Evolutionary conservation across 2,329 filamentous ascomycete species (phyloP).

Genomic region (Ceratocystis albifundus): DNA sequence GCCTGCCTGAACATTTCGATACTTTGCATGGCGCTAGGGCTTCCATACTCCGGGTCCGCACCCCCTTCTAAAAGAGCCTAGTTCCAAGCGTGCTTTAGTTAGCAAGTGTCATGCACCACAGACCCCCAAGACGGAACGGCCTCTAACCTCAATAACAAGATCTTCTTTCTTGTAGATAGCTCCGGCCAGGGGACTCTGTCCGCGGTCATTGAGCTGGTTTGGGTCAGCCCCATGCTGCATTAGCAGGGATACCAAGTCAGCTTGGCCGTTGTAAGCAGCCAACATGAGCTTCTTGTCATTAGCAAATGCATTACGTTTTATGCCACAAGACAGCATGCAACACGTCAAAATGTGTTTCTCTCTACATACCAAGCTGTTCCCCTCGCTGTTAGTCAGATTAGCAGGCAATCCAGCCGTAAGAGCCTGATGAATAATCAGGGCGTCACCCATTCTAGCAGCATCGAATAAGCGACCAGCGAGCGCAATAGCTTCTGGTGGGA

Average conservation of each 20-base stretch:
- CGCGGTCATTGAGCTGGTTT: conserved; percentile 55
- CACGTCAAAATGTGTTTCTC: neutral
- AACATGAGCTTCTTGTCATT: conserved; percentile 49
- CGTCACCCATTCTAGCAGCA: conserved; percentile 49
- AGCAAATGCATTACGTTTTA: neutral
- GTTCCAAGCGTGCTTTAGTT: neutral
- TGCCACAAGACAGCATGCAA: neutral
- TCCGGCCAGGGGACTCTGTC: conserved; percentile 58
- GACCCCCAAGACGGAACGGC: neutral
- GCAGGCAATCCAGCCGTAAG: conserved; percentile 53
- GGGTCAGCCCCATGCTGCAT: conserved; percentile 53
- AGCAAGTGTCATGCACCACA: neutral
- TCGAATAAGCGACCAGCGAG: conserved; percentile 57
- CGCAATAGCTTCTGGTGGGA: conserved; percentile 54
- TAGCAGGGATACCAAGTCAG: conserved; percentile 47
- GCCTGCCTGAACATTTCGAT: conserved; percentile 43
- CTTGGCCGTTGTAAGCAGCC: conserved; percentile 57
- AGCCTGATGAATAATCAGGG: conserved; percentile 49
- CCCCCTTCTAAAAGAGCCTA: conserved; percentile 41
- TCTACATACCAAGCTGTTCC: conserved; percentile 51
- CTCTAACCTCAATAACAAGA: conserved; percentile 46
- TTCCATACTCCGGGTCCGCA: conserved; percentile 43
- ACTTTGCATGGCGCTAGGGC: conserved; percentile 40
- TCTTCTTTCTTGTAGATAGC: conserved; percentile 62
- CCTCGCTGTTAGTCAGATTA: conserved; percentile 62